Percentiles rank a stretch among this genome's conserved stretches.
These are phyloP conservation scores for Anisogramma anomala DNA, from an alignment of 2,329 filamentous ascomycete genomes.

Conservation along the genomic window DNA sequence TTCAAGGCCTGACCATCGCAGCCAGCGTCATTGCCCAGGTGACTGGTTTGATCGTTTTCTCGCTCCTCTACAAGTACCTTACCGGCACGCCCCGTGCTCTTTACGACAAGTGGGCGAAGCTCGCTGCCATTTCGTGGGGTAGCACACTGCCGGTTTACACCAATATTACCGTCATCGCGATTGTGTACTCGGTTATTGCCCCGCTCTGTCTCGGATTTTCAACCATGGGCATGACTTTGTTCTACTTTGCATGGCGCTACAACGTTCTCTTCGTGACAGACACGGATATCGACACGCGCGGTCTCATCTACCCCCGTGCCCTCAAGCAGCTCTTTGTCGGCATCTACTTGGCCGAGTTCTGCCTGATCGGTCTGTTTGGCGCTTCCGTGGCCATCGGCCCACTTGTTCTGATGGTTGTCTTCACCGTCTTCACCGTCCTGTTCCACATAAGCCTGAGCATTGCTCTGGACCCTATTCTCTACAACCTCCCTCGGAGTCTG, in stretches of 20 bases:
- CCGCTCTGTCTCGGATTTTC: constrained; percentile 77
- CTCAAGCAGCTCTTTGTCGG: constrained; percentile 77
- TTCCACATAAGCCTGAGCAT: constrained; percentile 63
- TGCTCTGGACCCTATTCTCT: constrained; percentile 65
- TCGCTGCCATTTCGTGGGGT: constrained; percentile 71
- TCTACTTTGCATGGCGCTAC: constrained; percentile 83
- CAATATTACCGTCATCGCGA: constrained; percentile 68
- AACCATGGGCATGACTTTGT: constrained; percentile 62
- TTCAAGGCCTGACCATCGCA: constrained; percentile 77
- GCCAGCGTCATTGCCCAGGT: constrained; percentile 62
- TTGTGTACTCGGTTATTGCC: constrained; percentile 78
- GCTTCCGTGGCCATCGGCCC: constrained; percentile 57
- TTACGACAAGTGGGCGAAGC: constrained; percentile 63
- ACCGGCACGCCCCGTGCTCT: constrained; percentile 70
- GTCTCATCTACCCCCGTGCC: constrained; percentile 76
- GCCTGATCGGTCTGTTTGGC: constrained; percentile 74
- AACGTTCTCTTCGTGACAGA: constrained; percentile 83
- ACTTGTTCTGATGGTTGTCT: constrained; percentile 62
- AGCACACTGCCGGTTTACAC: constrained; percentile 72
- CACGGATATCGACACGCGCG: constrained; percentile 73
- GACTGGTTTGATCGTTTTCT: constrained; percentile 60
- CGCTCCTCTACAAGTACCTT: constrained; percentile 60
- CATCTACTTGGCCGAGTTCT: constrained; percentile 71
- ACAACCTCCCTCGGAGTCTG: constrained; percentile 67
- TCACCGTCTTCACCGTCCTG: constrained; percentile 62